Evolutionary conservation across 169 alveolate species (phyloP).

Genomic region (Prorocentrum cordatum): DNA sequence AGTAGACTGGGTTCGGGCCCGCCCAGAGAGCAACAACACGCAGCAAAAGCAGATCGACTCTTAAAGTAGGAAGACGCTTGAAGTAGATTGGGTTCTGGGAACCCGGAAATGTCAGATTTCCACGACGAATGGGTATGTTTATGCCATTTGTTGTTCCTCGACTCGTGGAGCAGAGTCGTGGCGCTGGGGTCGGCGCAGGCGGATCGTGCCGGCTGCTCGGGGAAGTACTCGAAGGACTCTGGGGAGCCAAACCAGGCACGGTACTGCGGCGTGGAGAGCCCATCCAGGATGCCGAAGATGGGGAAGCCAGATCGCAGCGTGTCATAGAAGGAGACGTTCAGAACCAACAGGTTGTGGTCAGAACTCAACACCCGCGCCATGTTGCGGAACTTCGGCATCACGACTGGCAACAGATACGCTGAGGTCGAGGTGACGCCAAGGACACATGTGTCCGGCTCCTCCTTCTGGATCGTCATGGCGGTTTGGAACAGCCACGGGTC

Average conservation of each 20-base stretch:
- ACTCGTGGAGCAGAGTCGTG: neutral
- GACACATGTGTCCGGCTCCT: neutral
- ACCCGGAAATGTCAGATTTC: neutral
- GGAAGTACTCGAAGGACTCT: neutral
- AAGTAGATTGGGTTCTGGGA: neutral
- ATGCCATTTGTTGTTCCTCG: neutral
- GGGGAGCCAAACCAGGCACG: neutral
- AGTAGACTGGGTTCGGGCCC: too few relatives aligned
- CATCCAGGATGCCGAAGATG: constrained; percentile 15
- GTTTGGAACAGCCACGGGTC: neutral
- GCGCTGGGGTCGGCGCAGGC: neutral
- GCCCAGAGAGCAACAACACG: too few relatives aligned
- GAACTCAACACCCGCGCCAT: neutral
- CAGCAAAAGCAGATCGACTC: neutral
- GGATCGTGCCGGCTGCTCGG: neutral
- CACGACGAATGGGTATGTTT: neutral
- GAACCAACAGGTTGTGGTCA: neutral
- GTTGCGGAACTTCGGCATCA: neutral
- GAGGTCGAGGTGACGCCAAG: neutral
- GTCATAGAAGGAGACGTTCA: constrained; percentile 12
- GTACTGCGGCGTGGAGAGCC: neutral
- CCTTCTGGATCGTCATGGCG: neutral
- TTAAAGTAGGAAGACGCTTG: neutral
- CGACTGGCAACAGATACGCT: neutral
- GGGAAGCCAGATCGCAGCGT: constrained; percentile 29